Percentiles rank a stretch among this genome's conserved stretches.
phyloP scores from a whole-genome alignment of 164 flowering plant species.

The Pachysandra terminalis region DNA sequence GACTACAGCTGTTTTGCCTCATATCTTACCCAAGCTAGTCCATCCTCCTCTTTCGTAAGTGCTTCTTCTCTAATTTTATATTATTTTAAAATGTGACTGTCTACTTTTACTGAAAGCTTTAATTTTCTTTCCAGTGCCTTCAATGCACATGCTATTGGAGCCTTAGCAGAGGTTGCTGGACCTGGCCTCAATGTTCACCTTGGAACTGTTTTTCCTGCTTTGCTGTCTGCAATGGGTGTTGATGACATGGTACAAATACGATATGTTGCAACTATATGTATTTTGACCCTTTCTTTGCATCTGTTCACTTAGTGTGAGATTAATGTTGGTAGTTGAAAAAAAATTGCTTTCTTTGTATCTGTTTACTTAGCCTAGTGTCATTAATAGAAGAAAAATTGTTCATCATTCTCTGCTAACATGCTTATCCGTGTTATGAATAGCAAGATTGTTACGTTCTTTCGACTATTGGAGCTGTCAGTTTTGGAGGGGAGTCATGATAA shows the following conservation, averaged over 20 bases:
- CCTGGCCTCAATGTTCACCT: constrained; percentile 83
- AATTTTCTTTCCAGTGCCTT: constrained; percentile 60
- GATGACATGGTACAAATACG: constrained; percentile 52
- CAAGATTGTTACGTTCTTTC: neutral
- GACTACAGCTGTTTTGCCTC: constrained; percentile 94
- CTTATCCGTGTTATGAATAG: neutral
- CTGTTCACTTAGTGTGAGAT: neutral
- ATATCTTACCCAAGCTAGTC: constrained; percentile 94
- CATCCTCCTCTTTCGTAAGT: constrained; percentile 93
- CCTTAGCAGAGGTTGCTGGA: constrained; percentile 98
- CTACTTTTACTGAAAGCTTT: constrained; percentile 11
- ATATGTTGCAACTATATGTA: neutral
- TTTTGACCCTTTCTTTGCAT: neutral
- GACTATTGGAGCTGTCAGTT: too few relatives aligned
- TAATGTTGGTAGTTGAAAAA: neutral
- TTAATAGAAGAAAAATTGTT: neutral
- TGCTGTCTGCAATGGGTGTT: constrained; percentile 82
- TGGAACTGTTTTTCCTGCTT: constrained; percentile 79
- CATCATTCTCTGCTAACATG: neutral
- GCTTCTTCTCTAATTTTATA: constrained; percentile 5
- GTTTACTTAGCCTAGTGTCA: neutral
- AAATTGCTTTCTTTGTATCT: neutral
- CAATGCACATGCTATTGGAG: constrained; percentile 96
- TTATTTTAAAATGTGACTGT: neutral
- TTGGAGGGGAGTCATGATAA: too few relatives aligned